Percentiles rank a stretch among this genome's conserved stretches.
phyloP scores from a whole-genome alignment of 2,329 filamentous ascomycete genomes.

The Decorospora gaudefroyi region DNA sequence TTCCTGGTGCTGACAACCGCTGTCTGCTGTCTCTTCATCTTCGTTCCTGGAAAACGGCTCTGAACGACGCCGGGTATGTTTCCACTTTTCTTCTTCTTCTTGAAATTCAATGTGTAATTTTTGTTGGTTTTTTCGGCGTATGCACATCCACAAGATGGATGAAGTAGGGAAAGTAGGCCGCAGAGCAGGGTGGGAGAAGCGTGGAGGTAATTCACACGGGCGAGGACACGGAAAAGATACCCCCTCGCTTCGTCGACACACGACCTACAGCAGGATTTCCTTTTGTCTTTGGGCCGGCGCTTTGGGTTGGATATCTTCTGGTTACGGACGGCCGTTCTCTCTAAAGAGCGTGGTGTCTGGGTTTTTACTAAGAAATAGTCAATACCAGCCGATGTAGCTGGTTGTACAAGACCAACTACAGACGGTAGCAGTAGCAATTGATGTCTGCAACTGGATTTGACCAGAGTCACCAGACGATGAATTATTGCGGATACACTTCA shows the following conservation, averaged over 20 bases:
- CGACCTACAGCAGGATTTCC: slow-evolving; percentile 14
- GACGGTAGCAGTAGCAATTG: too few species aligned
- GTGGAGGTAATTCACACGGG: slow-evolving; percentile 11
- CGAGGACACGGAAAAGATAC: slow-evolving; percentile 18
- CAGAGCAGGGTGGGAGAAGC: slow-evolving; percentile 2
- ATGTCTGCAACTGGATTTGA: too few species aligned
- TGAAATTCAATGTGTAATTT: slow-evolving; percentile 27
- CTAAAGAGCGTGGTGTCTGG: slow-evolving; percentile 15
- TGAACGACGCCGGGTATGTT: slow-evolving; percentile 43
- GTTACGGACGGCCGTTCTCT: slow-evolving; percentile 9
- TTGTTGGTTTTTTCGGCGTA: slow-evolving; percentile 22
- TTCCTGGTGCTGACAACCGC: slow-evolving; percentile 77
- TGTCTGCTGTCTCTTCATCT: slow-evolving; percentile 87
- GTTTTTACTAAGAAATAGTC: slow-evolving; percentile 5
- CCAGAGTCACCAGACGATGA: too few species aligned
- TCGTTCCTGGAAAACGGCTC: slow-evolving; percentile 86
- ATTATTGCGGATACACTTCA: too few species aligned
- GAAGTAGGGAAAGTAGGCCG: slow-evolving; percentile 3
- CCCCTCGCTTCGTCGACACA: slow-evolving; percentile 18
- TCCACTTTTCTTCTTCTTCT: slow-evolving; percentile 6
- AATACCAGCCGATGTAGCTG: slow-evolving; percentile 4
- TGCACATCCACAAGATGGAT: slow-evolving; percentile 10
- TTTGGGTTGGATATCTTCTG: slow-evolving; percentile 11
- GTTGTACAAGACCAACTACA: neutral
- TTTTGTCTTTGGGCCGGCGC: slow-evolving; percentile 11